phyloP scores from a whole-genome alignment of 2,329 filamentous ascomycete species.

The Arthrobotrys entomopaga region DNA sequence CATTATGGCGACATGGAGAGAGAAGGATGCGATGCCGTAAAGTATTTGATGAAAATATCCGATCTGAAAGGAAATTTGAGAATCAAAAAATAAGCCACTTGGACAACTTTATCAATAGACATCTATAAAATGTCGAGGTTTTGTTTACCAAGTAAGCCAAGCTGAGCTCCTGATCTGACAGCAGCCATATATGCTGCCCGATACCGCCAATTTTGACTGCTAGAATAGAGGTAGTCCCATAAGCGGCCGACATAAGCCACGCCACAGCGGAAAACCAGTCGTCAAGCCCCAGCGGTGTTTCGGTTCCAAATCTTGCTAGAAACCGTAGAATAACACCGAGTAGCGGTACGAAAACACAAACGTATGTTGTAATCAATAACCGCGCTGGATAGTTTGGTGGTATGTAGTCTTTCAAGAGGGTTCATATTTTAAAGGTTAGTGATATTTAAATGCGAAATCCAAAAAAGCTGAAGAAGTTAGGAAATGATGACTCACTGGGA shows the following conservation, averaged over 20 bases:
- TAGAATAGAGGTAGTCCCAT: constrained; percentile 22
- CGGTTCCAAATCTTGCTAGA: constrained; percentile 32
- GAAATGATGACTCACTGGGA: constrained; percentile 24
- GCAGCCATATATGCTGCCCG: constrained; percentile 41
- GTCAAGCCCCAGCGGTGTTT: constrained; percentile 29
- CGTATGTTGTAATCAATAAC: constrained; percentile 23
- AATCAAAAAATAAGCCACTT: too few relatives aligned
- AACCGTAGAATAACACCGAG: constrained; percentile 34
- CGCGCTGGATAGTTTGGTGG: constrained; percentile 22
- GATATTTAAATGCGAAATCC: too few relatives aligned
- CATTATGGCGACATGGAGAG: constrained; percentile 41
- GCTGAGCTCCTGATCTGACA: constrained; percentile 14
- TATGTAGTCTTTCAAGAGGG: constrained; percentile 33
- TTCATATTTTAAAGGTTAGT: neutral
- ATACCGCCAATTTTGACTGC: constrained; percentile 18
- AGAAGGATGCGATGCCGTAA: constrained; percentile 44
- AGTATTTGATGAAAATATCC: constrained; percentile 47
- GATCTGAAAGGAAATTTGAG: constrained; percentile 6
- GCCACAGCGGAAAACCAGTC: constrained; percentile 38
- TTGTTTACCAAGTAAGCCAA: constrained; percentile 23
- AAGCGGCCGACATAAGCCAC: constrained; percentile 22
- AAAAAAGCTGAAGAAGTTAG: neutral
- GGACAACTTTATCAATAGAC: too few relatives aligned
- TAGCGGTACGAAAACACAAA: constrained; percentile 39
- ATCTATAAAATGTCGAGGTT: neutral